Base-by-base conservation (phyloP, 106 monocot genomes). In the Phalaenopsis aphrodite region DNA sequence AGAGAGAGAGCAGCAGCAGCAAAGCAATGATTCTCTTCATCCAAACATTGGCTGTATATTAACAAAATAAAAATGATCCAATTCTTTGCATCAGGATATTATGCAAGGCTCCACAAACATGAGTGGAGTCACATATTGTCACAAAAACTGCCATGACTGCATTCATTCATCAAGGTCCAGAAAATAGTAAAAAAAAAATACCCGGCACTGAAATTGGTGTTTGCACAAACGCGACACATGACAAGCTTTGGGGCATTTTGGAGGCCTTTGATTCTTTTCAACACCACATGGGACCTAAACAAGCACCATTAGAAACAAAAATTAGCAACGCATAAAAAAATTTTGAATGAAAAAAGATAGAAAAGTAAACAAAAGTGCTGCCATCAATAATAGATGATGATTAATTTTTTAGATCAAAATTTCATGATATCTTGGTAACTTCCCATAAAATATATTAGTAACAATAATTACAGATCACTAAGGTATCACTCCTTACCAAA, bases 231-330 rank as follows among this genome's bases (percentile, higher is more conserved):
- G 89, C 43, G 89, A 47, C 83, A 90, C 83, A 82, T 67, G 78
- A 75, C 97, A 97, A 11, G 78, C 81, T 79, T 89, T 97, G 10
- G 84, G 83, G 77, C 97, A 97, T 88, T 78, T 94, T 42, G 94
- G 94, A 43, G 97, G 94, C 77, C 90, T 97, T 82, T 94, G 94
- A 85, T 81, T 92, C 84, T 84, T 94, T 82, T 97, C 97, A 65
- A 87, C 69, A 46, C 97, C 97, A 80, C 97, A 97, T 49, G 97
- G 97, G 65, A 97, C 94, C 97, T 97, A 84, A 23, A 52, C 30
- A 80, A 76, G 18, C 10, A 81, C 14, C 48, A 80, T 41, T 43
- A 64, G 18, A 76, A 45, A 23, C 1, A 79, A 79, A 48, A 37
- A 56, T 39, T 39, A 39, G 39, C n/a, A 69, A 39, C 12, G 38